Evolutionary conservation across 108 stramenopile species (phyloP), one percentile per base, ranked within the genome.

Genomic region (Parmales sp.): DNA sequence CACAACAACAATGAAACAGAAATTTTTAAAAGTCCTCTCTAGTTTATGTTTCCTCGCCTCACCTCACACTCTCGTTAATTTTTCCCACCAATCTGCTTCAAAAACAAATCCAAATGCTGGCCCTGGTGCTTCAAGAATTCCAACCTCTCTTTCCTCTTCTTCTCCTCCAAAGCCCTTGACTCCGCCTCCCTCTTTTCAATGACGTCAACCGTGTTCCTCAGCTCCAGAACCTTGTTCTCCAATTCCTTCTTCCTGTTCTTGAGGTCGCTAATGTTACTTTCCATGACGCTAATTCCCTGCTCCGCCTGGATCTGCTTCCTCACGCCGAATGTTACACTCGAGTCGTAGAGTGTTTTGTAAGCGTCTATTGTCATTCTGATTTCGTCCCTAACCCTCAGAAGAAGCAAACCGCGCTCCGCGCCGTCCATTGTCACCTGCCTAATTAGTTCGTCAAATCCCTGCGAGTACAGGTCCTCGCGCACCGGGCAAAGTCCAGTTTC

Each of bases 271-370:
- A 78, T 72, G 79, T 76, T 51, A 0, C 18, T 44, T 51, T 80
- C 81, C 81, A 83, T 78, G 45, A 75, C 79, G 4, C 37, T 26
- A 49, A 85, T 77, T n/a, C 84, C 84, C 25, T 80, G 79, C 65
- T 85, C 84, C 29, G 81, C 83, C 39, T 81, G 79, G 38, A 85
- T 23, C 71, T 83, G 82, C 78, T 85, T 85, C 74, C 80, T 77
- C 7, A 85, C 64, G 31, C 84, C 84, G 38, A 85, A 85, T 0
- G 78, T 76, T 3, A 85, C 81, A 29, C 66, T 69, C 41, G 39
- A 45, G 70, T 80, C 83, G 75, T 77, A 83, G 23, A 85, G 72
- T 1, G 82, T 80, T 51, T 82, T 82, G 81, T 86, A 84, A 1
- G 85, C 85, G 38, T 86, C 83, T 46, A 82, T 68, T 0, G 85